Evolutionary conservation across 345 rosid species (phyloP).

Genomic region (Gossypium thurberi): DNA sequence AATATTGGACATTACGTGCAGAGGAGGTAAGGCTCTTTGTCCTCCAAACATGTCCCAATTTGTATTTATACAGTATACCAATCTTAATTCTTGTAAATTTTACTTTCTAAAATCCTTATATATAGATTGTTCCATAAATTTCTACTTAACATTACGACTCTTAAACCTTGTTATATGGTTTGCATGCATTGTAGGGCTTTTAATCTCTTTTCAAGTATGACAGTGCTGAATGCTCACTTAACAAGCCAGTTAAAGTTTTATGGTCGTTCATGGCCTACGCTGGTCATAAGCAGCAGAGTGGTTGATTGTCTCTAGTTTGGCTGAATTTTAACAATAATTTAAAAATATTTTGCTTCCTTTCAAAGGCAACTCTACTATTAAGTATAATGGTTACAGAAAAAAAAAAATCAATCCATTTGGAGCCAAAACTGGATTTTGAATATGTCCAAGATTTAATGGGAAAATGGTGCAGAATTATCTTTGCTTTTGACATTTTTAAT

Average conservation of each 20-base stretch:
- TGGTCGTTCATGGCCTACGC: background rate
- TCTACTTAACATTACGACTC: background rate
- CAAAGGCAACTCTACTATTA: background rate
- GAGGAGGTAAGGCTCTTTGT: conserved; percentile 46
- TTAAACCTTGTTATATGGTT: background rate
- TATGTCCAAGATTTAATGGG: background rate
- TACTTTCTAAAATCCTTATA: background rate
- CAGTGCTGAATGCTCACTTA: background rate
- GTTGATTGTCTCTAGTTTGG: background rate
- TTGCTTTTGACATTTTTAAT: background rate
- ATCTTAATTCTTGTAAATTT: background rate
- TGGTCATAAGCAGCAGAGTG: background rate
- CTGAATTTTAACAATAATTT: background rate
- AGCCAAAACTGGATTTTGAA: background rate
- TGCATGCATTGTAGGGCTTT: background rate
- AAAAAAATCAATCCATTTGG: background rate
- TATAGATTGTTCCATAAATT: background rate
- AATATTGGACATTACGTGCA: conserved; percentile 73
- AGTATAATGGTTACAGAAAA: background rate
- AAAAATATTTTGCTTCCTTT: background rate
- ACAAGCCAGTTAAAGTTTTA: background rate
- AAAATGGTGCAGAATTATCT: background rate
- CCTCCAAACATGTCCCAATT: background rate
- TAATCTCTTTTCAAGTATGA: background rate
- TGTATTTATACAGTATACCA: background rate